These are phyloP conservation scores for Malus hybrid DNA, from an alignment of 331 rosid genomes.

Conservation along the genomic window DNA sequence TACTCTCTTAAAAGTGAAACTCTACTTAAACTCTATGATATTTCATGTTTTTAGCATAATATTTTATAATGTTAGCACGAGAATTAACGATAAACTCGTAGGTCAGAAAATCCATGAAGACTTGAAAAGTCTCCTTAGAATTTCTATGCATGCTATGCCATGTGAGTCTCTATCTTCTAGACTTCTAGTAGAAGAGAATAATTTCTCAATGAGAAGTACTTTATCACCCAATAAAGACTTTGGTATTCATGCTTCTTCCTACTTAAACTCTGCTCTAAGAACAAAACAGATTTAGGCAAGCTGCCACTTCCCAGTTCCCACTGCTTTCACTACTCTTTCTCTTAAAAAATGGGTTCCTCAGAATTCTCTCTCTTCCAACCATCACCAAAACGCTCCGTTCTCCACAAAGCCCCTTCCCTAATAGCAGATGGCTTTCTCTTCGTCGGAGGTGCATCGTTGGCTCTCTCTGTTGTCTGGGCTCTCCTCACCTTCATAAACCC, in stretches of 20 bases:
- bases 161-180: no score
- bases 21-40: rapidly evolving
- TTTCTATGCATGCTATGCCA: no score
- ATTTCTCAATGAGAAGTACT: neutral
- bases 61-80: no score
- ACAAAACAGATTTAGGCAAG: neutral
- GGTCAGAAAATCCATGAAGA: no score
- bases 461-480: constrained; percentile 2
- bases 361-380: neutral
- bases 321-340: no score
- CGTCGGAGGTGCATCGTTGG: constrained; percentile 6
- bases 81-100: no score
- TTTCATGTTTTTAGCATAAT: no score
- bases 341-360: neutral
- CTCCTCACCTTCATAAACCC: constrained; percentile 4
- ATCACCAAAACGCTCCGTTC: neutral
- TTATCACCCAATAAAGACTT: neutral
- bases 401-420: constrained; percentile 6
- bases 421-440: constrained; percentile 10
- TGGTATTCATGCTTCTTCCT: neutral
- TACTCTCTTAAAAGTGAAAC: rapidly evolving
- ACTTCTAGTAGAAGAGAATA: no score
- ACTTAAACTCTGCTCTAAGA: neutral
- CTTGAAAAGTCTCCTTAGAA: no score
- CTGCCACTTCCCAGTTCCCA: no score